Percentiles rank a stretch among this genome's conserved stretches.
phyloP scores from a whole-genome alignment of 371 early-diverging fungal species.

The Batkoa obscura region DNA sequence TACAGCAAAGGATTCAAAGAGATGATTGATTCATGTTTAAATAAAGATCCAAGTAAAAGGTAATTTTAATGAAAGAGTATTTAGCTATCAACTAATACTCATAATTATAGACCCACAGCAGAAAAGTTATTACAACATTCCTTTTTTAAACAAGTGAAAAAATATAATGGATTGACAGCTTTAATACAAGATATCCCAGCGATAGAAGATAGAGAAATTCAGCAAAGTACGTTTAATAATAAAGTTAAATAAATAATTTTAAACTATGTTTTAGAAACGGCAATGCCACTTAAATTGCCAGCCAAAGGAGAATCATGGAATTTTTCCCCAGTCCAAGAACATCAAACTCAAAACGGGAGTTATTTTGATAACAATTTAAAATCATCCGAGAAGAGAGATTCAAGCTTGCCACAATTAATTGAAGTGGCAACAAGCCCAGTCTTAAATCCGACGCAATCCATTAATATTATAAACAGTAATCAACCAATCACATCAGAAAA shows the following conservation, averaged over 20 bases:
- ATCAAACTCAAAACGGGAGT: no score
- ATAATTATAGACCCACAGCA: conserved; percentile 41
- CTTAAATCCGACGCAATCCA: no score
- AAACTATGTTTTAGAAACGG: not conserved
- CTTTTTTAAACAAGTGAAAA: conserved; percentile 66
- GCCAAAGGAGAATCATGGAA: conserved; percentile 1
- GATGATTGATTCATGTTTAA: conserved; percentile 64
- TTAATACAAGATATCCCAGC: conserved; percentile 47
- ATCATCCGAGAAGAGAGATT: no score
- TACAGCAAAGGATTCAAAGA: conserved; percentile 64
- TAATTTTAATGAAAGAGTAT: not conserved
- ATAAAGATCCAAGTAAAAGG: conserved; percentile 65
- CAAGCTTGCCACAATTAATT: no score
- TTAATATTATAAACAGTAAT: no score
- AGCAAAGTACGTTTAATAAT: conserved; percentile 19
- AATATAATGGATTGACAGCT: conserved; percentile 32
- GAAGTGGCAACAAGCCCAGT: not conserved
- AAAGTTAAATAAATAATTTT: not conserved
- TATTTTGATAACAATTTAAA: no score
- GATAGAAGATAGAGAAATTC: conserved; percentile 30
- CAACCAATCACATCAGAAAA: no score
- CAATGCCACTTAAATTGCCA: not conserved
- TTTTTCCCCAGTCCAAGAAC: not conserved
- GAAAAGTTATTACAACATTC: conserved; percentile 55
- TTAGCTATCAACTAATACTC: no score